Percentiles rank a stretch among this genome's conserved stretches.
phyloP scores from a whole-genome alignment of 2,329 filamentous ascomycete species.

The Botrytis galanthina region DNA sequence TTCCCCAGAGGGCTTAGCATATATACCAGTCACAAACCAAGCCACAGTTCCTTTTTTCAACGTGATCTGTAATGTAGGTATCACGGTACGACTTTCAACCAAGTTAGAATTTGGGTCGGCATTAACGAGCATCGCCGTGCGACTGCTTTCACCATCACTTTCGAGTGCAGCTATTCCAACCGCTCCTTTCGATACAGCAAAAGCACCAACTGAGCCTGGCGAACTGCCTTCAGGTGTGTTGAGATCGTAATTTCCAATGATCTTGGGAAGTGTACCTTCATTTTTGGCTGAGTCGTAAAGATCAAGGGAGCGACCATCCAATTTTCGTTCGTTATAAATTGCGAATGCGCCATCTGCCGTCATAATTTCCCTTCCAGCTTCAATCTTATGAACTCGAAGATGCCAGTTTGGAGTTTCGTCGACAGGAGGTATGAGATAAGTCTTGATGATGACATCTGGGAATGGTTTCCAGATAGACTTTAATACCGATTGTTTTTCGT shows the following conservation, averaged over 20 bases:
- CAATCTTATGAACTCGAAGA: slow-evolving; percentile 61
- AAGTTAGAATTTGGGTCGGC: slow-evolving; percentile 79
- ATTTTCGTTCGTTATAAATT: slow-evolving; percentile 54
- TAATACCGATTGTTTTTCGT: slow-evolving; percentile 56
- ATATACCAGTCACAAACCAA: slow-evolving; percentile 71
- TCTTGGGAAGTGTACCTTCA: slow-evolving; percentile 53
- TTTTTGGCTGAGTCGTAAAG: slow-evolving; percentile 46
- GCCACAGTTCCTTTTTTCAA: slow-evolving; percentile 55
- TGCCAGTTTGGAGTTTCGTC: slow-evolving; percentile 66
- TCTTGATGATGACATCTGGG: slow-evolving; percentile 63
- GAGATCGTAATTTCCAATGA: slow-evolving; percentile 61
- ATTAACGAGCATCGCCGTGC: slow-evolving; percentile 62
- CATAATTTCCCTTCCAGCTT: slow-evolving; percentile 59
- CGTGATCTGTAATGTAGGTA: slow-evolving; percentile 66
- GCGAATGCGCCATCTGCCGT: slow-evolving; percentile 76
- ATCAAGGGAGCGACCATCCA: slow-evolving; percentile 51
- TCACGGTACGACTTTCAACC: slow-evolving; percentile 66
- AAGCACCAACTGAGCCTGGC: slow-evolving; percentile 51
- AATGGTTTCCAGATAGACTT: slow-evolving; percentile 71
- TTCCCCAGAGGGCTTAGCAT: slow-evolving; percentile 61
- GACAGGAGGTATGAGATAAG: slow-evolving; percentile 62
- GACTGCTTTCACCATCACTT: slow-evolving; percentile 32
- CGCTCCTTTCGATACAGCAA: slow-evolving; percentile 54
- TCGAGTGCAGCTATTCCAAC: slow-evolving; percentile 56
- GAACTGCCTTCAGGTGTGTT: slow-evolving; percentile 53